Percentiles rank a stretch among this genome's conserved stretches.
phyloP scores from a whole-genome alignment of 768 basidiomycete genomes.

The Boletus subparvulus region DNA sequence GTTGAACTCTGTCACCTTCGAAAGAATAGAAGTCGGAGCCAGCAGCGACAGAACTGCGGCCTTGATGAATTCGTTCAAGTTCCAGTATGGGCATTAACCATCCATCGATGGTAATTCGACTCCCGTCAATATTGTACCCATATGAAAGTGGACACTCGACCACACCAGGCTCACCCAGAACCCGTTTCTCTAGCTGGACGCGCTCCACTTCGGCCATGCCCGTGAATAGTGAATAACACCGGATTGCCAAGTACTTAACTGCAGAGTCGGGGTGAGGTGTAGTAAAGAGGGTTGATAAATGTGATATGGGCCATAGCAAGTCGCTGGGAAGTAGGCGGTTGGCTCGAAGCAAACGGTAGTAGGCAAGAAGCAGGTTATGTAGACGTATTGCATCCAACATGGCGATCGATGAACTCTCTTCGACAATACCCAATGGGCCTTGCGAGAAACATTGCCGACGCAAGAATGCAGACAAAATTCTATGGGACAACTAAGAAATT shows the following conservation, averaged over 20 bases:
- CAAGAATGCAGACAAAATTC: conserved; percentile 57
- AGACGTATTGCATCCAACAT: conserved; percentile 46
- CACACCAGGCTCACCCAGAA: conserved; percentile 58
- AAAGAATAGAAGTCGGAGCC: conserved; percentile 46
- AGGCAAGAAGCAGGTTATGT: conserved; percentile 71
- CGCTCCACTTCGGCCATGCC: conserved; percentile 80
- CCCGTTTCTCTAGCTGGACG: conserved; percentile 56
- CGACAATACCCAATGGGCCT: conserved; percentile 56
- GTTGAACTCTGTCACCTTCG: conserved; percentile 33
- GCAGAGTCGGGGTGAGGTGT: conserved; percentile 61
- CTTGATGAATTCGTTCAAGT: conserved; percentile 52
- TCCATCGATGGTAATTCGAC: conserved; percentile 55
- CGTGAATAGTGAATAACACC: conserved; percentile 73
- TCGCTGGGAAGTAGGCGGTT: conserved; percentile 66
- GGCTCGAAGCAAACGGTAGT: conserved; percentile 75
- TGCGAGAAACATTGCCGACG: conserved; percentile 40
- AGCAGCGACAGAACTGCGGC: conserved; percentile 47
- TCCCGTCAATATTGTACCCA: conserved; percentile 50
- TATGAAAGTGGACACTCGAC: conserved; percentile 65
- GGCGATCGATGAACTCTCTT: conserved; percentile 28
- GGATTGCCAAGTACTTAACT: conserved; percentile 67
- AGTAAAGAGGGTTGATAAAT: conserved; percentile 44
- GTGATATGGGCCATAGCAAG: conserved; percentile 56
- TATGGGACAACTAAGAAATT: conserved; percentile 26
- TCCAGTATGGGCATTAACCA: conserved; percentile 83